Evolutionary conservation across 1,284 basidiomycete genomes (phyloP), one percentile per base, ranked within the genome.

Genomic region (Ceratorhiza oryzae-sativae): DNA sequence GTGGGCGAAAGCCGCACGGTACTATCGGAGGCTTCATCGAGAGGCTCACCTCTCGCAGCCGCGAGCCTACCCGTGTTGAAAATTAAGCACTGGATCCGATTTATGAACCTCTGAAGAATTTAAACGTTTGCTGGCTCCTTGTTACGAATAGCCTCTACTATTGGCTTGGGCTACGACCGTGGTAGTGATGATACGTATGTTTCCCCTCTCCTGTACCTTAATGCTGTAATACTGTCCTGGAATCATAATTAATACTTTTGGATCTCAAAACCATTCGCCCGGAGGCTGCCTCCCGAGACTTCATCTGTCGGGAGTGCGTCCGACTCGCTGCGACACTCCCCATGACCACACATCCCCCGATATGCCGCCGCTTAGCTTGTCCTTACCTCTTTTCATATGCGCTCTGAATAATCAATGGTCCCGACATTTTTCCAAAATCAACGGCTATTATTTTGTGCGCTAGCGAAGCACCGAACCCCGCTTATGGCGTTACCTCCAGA

Each of bases 1-100:
- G 65, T 12, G 65, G 65, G 15, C 65, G 65, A 41, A 68, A 67
- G 63, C 46, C 51, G 12, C 63, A 67, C 34, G 41, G 13, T 34
- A 25, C 49, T 23, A 34, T 68, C 32, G 65, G 65, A 34, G 65
- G 65, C 23, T 68, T 68, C 39, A 68, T 68, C 53, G 65, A 68
- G 34, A 56, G 65, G 65, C 65, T 68, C 39, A 68, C 65, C 25
- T 51, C 36, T 23, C 65, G 65, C 39, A 68, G 65, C 53, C 65
- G 65, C 23, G 65, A 68, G 1, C 51, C 65, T 25, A 51, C 42
- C 25, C 34, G 45, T 27, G 9, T 12, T 15, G 65, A 68, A 25
- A 51, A 68, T 13, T 68, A 68, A 46, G 27, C 32, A 2, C 39
- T 41, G 25, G 39, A 25, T 49, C 46, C 39, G n/a, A 39, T 27